A percentile compares a stretch with the other conserved stretches of the same genome.
Evolutionary conservation across 441 rosid genomes (phyloP).

Genomic region (Populus trichocarpa): DNA sequence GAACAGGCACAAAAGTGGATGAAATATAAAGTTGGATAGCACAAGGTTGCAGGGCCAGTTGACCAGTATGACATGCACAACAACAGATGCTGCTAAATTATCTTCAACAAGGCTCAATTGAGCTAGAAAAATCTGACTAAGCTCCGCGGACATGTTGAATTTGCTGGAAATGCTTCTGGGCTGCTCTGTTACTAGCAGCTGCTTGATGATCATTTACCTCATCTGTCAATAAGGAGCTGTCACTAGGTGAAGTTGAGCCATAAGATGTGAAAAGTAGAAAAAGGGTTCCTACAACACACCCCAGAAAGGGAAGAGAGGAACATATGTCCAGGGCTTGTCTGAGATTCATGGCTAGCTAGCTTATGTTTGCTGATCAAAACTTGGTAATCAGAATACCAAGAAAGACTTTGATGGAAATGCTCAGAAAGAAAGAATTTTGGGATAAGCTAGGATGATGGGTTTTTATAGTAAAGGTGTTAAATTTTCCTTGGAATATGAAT

Average conservation of each 20-base stretch:
- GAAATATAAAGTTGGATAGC: background rate
- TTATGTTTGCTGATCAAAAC: background rate
- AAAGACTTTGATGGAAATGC: background rate
- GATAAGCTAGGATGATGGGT: background rate
- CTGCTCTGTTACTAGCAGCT: conserved; percentile 9
- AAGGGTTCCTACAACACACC: conserved; percentile 18
- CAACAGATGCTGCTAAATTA: background rate
- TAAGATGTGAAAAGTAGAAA: background rate
- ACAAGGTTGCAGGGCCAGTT: background rate
- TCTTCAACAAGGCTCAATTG: background rate
- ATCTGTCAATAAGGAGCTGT: background rate
- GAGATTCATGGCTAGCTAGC: conserved; percentile 22
- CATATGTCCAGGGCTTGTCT: conserved; percentile 3
- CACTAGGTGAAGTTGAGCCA: background rate
- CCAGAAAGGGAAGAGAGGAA: conserved; percentile 29
- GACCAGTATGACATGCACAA: background rate
- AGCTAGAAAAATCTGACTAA: background rate
- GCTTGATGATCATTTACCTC: background rate
- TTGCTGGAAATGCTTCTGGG: conserved; percentile 34
- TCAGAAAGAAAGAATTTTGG: background rate
- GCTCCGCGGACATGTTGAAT: conserved; percentile 27
- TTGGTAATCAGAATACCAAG: background rate
- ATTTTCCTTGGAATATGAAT: too few relatives aligned
- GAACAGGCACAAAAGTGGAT: background rate
- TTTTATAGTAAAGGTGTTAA: background rate